Conservation (phyloP, 331 rosid species). For the Quercus tomentella region DNA sequence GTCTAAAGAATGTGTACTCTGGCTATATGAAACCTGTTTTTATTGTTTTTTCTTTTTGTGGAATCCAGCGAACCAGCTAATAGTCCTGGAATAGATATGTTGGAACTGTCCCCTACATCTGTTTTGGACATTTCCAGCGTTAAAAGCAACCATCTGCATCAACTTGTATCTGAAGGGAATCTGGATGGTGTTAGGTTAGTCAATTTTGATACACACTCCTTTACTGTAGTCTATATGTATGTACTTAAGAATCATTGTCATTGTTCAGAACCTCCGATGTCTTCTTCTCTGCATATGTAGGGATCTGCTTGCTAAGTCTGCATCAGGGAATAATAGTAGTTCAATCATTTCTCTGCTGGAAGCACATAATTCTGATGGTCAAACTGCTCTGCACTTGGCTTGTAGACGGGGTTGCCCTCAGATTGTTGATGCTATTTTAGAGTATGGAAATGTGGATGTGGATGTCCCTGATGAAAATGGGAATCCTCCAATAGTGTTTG, state of each 20-base stretch:
- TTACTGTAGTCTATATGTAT: slow-evolving; percentile 1
- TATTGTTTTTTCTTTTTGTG: not conserved
- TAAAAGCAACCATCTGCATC: slow-evolving; percentile 63
- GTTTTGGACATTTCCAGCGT: slow-evolving; percentile 52
- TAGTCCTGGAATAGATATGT: slow-evolving; percentile 54
- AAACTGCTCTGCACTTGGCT: slow-evolving; percentile 96
- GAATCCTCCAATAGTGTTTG: slow-evolving; percentile 96
- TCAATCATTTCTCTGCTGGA: slow-evolving; percentile 63
- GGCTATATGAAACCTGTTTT: slow-evolving; percentile 8
- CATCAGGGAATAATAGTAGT: slow-evolving; percentile 51
- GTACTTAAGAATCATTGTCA: not conserved
- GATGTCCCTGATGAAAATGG: slow-evolving; percentile 95
- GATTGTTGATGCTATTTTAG: slow-evolving; percentile 88
- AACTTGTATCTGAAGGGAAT: slow-evolving; percentile 88
- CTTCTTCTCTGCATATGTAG: slow-evolving; percentile 39
- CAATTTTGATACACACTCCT: slow-evolving; percentile 10
- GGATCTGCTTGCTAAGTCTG: slow-evolving; percentile 75
- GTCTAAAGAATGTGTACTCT: not conserved
- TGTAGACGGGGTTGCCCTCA: slow-evolving; percentile 90
- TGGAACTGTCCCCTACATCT: slow-evolving; percentile 56
- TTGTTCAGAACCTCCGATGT: not conserved
- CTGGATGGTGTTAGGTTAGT: slow-evolving; percentile 77
- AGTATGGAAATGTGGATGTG: slow-evolving; percentile 70
- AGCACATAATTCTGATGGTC: slow-evolving; percentile 90
- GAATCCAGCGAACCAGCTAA: slow-evolving; percentile 58